Percentiles rank a stretch among this genome's conserved stretches.
These are phyloP conservation scores for Kwoniella dejecticola DNA, from an alignment of 768 basidiomycete genomes.

Conservation along the genomic window DNA sequence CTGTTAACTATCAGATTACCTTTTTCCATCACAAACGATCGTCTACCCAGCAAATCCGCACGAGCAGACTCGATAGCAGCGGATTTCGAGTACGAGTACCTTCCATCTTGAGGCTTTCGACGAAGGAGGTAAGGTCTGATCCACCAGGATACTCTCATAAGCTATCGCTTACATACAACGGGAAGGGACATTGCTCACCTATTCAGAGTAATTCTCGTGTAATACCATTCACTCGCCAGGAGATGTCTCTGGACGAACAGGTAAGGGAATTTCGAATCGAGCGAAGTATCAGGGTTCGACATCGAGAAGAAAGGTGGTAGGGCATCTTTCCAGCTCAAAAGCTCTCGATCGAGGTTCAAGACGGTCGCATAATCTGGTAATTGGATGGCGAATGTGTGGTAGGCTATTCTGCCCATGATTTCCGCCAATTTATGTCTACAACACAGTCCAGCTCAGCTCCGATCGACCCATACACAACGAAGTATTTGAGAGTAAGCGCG, in stretches of 20 bases:
- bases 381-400: constrained; percentile 56
- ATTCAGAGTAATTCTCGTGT: constrained; percentile 55
- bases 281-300: constrained; percentile 50
- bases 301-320: constrained; percentile 49
- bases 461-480: too few species aligned
- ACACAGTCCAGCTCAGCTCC: too few species aligned
- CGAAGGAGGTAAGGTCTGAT: constrained; percentile 54
- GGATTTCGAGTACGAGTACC: constrained; percentile 54
- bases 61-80: constrained; percentile 57
- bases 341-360: constrained; percentile 55
- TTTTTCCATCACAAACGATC: constrained; percentile 56
- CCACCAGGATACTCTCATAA: too few species aligned
- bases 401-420: constrained; percentile 56
- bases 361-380: constrained; percentile 56
- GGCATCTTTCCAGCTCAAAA: constrained; percentile 51
- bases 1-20: constrained; percentile 54
- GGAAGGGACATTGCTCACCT: constrained; percentile 24
- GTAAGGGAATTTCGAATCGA: constrained; percentile 53
- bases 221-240: constrained; percentile 56
- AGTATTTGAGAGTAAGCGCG: too few species aligned
- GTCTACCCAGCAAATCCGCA: constrained; percentile 54
- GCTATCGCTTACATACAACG: too few species aligned
- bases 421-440: constrained; percentile 52
- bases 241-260: constrained; percentile 56
- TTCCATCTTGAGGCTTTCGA: constrained; percentile 47